phyloP scores from a whole-genome alignment of 2,329 filamentous ascomycete genomes.

The Alternaria panax region DNA sequence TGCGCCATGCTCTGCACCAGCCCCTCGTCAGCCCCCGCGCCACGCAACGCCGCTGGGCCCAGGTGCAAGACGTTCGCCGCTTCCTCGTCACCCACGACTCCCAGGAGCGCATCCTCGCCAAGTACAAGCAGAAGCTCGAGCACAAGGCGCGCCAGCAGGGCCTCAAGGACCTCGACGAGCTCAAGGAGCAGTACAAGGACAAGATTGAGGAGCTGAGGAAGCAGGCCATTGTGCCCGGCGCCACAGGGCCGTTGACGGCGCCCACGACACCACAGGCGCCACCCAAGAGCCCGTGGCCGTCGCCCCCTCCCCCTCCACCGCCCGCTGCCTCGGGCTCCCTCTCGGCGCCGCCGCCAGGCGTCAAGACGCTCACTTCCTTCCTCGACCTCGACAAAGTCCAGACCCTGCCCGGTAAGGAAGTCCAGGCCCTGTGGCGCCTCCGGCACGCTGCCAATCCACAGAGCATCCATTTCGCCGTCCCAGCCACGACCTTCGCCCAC shows the following conservation, averaged over 20 bases:
- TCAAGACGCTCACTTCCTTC: slow-evolving; percentile 72
- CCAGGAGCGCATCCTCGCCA: slow-evolving; percentile 74
- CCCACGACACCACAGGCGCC: slow-evolving; percentile 11
- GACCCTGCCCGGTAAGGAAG: slow-evolving; percentile 77
- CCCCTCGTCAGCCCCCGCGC: slow-evolving; percentile 38
- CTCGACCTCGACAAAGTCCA: slow-evolving; percentile 82
- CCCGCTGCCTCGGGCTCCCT: slow-evolving; percentile 31
- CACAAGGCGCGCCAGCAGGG: slow-evolving; percentile 79
- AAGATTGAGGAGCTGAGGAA: slow-evolving; percentile 78
- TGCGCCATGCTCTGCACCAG: slow-evolving; percentile 43
- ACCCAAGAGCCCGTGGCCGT: slow-evolving; percentile 31
- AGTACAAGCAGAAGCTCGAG: slow-evolving; percentile 86
- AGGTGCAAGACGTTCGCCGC: slow-evolving; percentile 89
- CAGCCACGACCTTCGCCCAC: slow-evolving; percentile 72
- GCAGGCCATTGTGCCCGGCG: slow-evolving; percentile 65
- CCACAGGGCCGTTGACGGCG: slow-evolving; percentile 54
- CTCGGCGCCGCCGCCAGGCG: slow-evolving; percentile 53
- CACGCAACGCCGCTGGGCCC: slow-evolving; percentile 82
- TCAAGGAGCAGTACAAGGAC: slow-evolving; percentile 84
- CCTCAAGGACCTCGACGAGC: slow-evolving; percentile 72
- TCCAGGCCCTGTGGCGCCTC: slow-evolving; percentile 88
- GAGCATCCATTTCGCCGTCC: slow-evolving; percentile 85
- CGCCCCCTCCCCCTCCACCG: slow-evolving; percentile 38
- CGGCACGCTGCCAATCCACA: slow-evolving; percentile 76
- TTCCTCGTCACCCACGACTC: slow-evolving; percentile 82